Conservation (phyloP, 305 asterid species). For the Ruellia speciosa region DNA sequence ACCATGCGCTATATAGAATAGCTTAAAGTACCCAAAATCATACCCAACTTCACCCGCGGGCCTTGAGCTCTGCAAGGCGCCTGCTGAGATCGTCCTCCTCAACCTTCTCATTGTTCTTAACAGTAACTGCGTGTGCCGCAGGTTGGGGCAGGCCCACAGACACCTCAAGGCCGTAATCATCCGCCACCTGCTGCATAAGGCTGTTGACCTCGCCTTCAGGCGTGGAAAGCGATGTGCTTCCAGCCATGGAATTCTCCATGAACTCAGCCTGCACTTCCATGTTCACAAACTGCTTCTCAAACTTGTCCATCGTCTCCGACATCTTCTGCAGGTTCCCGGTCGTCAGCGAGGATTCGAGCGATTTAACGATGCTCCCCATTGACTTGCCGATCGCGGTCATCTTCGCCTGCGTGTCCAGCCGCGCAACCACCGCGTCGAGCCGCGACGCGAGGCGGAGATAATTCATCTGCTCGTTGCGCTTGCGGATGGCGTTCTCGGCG, state of each 20-base stretch:
- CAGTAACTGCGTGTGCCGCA: slow-evolving; percentile 57
- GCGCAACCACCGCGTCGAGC: slow-evolving; percentile 88
- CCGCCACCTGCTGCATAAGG: slow-evolving; percentile 96
- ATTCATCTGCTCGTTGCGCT: slow-evolving; percentile 86
- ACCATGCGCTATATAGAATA: slow-evolving; percentile 1
- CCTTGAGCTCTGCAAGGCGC: slow-evolving; percentile 94
- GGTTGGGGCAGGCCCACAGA: slow-evolving; percentile 85
- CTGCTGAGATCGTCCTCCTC: slow-evolving; percentile 85
- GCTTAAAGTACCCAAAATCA: slow-evolving; percentile 8
- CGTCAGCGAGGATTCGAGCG: slow-evolving; percentile 58
- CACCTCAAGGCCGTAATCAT: slow-evolving; percentile 89
- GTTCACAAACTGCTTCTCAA: slow-evolving; percentile 85
- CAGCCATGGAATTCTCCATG: slow-evolving; percentile 98
- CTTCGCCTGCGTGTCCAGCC: slow-evolving; percentile 91
- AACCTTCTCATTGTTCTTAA: slow-evolving; percentile 56
- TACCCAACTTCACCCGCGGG: slow-evolving; percentile 55
- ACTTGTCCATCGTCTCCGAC: slow-evolving; percentile 93
- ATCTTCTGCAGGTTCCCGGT: slow-evolving; percentile 89
- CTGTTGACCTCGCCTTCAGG: slow-evolving; percentile 86
- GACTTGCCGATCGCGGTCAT: slow-evolving; percentile 79
- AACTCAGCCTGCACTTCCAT: slow-evolving; percentile 99
- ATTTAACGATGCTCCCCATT: slow-evolving; percentile 75
- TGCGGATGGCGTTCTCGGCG: slow-evolving; percentile 91
- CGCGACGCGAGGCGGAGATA: slow-evolving; percentile 88
- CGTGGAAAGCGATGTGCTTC: slow-evolving; percentile 84